Conservation (phyloP, 2,329 filamentous ascomycete species). For the Fusarium veterinarium region DNA sequence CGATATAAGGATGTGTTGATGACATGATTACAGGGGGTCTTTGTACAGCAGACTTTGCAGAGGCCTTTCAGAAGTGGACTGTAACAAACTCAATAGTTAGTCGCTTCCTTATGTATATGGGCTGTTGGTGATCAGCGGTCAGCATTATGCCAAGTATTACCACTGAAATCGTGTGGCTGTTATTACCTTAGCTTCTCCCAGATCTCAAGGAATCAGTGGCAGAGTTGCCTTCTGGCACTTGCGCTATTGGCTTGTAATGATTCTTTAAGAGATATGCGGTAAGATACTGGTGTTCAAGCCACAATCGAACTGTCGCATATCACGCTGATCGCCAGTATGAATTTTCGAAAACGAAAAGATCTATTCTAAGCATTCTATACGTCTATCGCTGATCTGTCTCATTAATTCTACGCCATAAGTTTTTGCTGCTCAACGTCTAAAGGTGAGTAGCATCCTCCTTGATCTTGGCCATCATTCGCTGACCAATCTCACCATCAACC, state of each 20-base stretch:
- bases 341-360: background rate
- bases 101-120: accelerated
- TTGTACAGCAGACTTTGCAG: background rate
- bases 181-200: no score
- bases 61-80: background rate
- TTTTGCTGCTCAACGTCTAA: accelerated
- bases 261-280: background rate
- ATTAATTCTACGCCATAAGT: background rate
- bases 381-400: background rate
- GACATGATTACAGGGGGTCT: background rate
- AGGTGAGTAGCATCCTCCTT: conserved; percentile 1
- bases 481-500: conserved; percentile 15
- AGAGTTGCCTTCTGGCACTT: no score
- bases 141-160: background rate
- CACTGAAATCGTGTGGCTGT: conserved; percentile 7
- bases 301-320: background rate
- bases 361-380: background rate
- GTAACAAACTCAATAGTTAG: accelerated
- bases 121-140: background rate
- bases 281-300: background rate
- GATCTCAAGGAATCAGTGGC: no score
- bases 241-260: background rate
- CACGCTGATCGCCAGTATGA: accelerated
- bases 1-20: background rate
- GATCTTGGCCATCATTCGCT: conserved; percentile 14